These are phyloP conservation scores for Saccharum spontaneum DNA, from an alignment of 176 grass and related monocot species.

Conservation along the genomic window DNA sequence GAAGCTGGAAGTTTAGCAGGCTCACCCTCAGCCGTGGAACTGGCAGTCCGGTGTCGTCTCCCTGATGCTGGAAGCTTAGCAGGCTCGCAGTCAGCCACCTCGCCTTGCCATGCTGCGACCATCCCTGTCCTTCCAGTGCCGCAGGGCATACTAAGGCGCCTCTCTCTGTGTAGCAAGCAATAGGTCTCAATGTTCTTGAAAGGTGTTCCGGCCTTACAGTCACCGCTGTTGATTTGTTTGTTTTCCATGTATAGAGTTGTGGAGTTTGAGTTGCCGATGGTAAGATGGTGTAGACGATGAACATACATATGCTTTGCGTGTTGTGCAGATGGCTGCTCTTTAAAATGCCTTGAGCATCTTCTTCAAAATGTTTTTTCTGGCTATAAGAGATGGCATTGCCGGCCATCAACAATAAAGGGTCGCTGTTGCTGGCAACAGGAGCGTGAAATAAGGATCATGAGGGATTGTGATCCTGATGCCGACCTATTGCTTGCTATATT, in stretches of 20 bases:
- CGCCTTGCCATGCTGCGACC: neutral
- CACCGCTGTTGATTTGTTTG: slow-evolving; percentile 34
- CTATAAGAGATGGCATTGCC: neutral
- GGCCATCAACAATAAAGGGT: neutral
- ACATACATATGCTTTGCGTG: neutral
- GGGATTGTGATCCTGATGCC: neutral
- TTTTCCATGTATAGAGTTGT: slow-evolving; percentile 35
- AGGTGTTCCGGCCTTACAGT: neutral
- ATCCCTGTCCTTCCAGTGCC: neutral
- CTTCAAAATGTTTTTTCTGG: neutral
- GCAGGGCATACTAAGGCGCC: neutral
- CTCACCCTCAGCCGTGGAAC: slow-evolving; percentile 17
- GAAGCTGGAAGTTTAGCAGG: slow-evolving; percentile 70
- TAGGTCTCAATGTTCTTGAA: slow-evolving; percentile 11
- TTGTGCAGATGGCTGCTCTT: neutral
- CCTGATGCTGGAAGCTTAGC: slow-evolving; percentile 75
- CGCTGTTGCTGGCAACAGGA: neutral
- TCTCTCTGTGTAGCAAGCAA: neutral
- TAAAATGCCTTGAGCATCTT: neutral
- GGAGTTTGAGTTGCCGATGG: neutral
- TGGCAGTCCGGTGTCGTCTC: slow-evolving; percentile 76
- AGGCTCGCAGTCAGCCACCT: neutral
- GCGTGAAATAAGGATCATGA: neutral
- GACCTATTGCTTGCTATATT: neutral
- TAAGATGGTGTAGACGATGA: neutral